A percentile compares a stretch with the other conserved stretches of the same genome.
These are phyloP conservation scores for Magnaporthiopsis incrustans DNA, from an alignment of 2,329 filamentous ascomycete genomes.

Conservation along the genomic window DNA sequence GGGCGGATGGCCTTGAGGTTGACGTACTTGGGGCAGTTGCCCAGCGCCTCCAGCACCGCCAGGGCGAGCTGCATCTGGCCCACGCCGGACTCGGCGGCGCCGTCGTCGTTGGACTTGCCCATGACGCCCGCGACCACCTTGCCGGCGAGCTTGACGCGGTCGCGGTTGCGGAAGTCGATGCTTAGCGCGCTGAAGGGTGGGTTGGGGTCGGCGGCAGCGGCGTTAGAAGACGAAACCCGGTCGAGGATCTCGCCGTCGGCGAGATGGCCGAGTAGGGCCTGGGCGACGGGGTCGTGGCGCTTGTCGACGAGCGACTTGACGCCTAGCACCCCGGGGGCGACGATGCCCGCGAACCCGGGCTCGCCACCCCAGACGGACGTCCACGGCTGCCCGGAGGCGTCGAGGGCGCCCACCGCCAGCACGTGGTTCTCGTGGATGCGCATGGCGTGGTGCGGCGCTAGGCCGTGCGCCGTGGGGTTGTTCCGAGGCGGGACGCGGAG, in stretches of 20 bases:
- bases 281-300: conserved; percentile 60
- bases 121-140: conserved; percentile 58
- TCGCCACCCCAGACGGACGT: conserved; percentile 72
- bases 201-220: conserved; percentile 18
- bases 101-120: conserved; percentile 15
- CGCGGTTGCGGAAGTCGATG: conserved; percentile 58
- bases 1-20: conserved; percentile 61
- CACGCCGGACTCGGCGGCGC: conserved; percentile 18
- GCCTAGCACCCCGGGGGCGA: conserved; percentile 57
- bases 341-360: conserved; percentile 54
- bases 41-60: conserved; percentile 62
- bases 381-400: conserved; percentile 60
- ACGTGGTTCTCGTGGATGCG: conserved; percentile 57
- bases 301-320: conserved; percentile 54
- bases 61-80: conserved; percentile 49
- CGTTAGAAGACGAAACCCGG: conserved; percentile 17
- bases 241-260: conserved; percentile 30
- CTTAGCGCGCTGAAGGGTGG: conserved; percentile 45
- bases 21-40: conserved; percentile 83
- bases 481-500: conserved; percentile 47
- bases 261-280: conserved; percentile 46
- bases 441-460: conserved; percentile 52
- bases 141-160: conserved; percentile 67
- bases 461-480: conserved; percentile 60
- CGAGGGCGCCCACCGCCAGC: conserved; percentile 65